Evolutionary conservation across 2,329 filamentous ascomycete genomes (phyloP).

Genomic region (Allantophomopsis cytisporea): DNA sequence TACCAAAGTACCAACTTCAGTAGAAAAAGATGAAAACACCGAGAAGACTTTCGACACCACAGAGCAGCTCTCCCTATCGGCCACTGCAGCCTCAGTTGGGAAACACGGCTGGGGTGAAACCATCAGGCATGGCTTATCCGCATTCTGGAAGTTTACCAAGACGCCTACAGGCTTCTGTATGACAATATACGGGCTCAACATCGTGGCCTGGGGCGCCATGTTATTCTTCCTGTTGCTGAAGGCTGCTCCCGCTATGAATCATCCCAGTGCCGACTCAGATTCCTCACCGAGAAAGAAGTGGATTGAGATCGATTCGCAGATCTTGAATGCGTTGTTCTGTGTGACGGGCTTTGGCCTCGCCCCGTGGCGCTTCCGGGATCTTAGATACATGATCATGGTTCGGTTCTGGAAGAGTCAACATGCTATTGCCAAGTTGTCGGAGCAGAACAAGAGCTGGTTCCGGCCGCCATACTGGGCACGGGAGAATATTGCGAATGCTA

Average conservation of each 20-base stretch:
- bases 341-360: constrained; percentile 74
- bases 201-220: constrained; percentile 83
- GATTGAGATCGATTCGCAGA: constrained; percentile 73
- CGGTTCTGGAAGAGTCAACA: constrained; percentile 32
- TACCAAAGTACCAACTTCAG: too few relatives aligned
- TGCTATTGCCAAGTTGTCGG: constrained; percentile 52
- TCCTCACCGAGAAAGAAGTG: constrained; percentile 61
- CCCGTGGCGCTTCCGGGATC: constrained; percentile 70
- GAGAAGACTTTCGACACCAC: too few relatives aligned
- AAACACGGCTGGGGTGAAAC: constrained; percentile 43
- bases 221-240: constrained; percentile 71
- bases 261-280: constrained; percentile 28
- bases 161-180: constrained; percentile 66
- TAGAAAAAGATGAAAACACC: too few relatives aligned
- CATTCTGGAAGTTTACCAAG: constrained; percentile 56
- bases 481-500: constrained; percentile 39
- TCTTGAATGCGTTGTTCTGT: constrained; percentile 72
- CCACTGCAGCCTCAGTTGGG: too few relatives aligned
- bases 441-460: constrained; percentile 62
- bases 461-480: constrained; percentile 37
- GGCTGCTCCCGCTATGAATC: constrained; percentile 58
- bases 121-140: constrained; percentile 36
- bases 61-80: too few relatives aligned
- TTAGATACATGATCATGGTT: constrained; percentile 56
- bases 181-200: constrained; percentile 65